phyloP scores from a whole-genome alignment of 345 rosid species.

The Gossypium longicalyx region DNA sequence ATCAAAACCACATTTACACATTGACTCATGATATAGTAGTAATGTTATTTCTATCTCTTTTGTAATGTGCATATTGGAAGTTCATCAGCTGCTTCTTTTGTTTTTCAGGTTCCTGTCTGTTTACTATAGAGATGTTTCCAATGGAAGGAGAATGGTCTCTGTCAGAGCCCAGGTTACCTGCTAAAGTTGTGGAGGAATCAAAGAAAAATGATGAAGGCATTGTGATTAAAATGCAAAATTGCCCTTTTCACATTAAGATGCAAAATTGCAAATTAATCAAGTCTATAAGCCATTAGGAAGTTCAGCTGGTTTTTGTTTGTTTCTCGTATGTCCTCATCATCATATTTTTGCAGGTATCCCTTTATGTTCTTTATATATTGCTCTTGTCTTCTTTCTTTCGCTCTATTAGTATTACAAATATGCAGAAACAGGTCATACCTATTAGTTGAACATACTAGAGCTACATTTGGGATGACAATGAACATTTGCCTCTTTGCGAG shows the following conservation, averaged over 20 bases:
- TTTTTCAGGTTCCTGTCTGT: slow-evolving; percentile 41
- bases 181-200: slow-evolving; percentile 61
- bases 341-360: slow-evolving; percentile 60
- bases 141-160: slow-evolving; percentile 46
- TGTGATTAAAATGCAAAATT: slow-evolving; percentile 39
- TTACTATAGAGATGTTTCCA: slow-evolving; percentile 38
- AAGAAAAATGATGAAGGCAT: slow-evolving; percentile 86
- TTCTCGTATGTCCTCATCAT: background rate
- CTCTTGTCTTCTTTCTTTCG: background rate
- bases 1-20: slow-evolving; percentile 17
- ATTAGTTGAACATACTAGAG: background rate
- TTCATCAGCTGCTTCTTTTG: background rate
- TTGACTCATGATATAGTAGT: slow-evolving; percentile 39
- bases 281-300: slow-evolving; percentile 17
- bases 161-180: slow-evolving; percentile 90
- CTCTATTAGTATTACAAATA: background rate
- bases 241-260: too few relatives aligned
- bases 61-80: background rate
- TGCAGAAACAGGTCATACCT: background rate
- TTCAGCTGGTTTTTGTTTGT: background rate
- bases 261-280: slow-evolving; percentile 6
- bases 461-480: background rate
- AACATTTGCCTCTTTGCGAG: too few relatives aligned
- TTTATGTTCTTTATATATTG: slow-evolving; percentile 17
- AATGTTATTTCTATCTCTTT: too few relatives aligned